These are phyloP conservation scores for Styphnolobium japonicum DNA, from an alignment of 306 rosid species.

Conservation along the genomic window DNA sequence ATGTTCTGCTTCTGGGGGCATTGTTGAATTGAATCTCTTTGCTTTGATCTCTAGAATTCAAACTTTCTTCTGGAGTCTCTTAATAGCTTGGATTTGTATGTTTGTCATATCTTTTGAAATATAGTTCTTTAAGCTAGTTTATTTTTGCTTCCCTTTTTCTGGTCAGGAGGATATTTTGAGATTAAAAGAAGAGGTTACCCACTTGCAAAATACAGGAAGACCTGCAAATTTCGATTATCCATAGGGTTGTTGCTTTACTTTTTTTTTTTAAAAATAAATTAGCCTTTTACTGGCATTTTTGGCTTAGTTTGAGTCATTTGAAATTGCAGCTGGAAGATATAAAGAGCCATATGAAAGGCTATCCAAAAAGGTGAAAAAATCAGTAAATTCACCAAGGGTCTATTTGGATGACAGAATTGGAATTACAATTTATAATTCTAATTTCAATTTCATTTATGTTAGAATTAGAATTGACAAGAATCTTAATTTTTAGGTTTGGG, in stretches of 20 bases:
- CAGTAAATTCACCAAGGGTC: not conserved
- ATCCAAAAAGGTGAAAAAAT: slow-evolving; percentile 5
- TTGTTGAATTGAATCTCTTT: not conserved
- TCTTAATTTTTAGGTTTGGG: no score
- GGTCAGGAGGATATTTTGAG: slow-evolving; percentile 40
- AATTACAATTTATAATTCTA: no score
- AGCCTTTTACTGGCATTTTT: not conserved
- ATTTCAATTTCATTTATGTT: no score
- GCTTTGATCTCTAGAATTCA: not conserved
- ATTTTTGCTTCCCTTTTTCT: not conserved
- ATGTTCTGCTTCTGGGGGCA: not conserved
- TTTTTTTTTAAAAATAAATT: not conserved
- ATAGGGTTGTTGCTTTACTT: not conserved
- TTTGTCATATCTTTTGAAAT: not conserved
- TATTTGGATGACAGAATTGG: no score
- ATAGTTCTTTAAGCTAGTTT: not conserved
- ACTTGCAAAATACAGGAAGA: slow-evolving; percentile 40
- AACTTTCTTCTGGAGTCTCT: not conserved
- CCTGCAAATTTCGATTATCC: not conserved
- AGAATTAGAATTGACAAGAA: no score
- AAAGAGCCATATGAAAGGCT: not conserved
- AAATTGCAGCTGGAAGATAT: slow-evolving; percentile 41
- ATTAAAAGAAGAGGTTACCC: slow-evolving; percentile 39
- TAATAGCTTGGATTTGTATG: not conserved
- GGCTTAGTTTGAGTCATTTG: slow-evolving; percentile 24